phyloP scores from a whole-genome alignment of 805 yeast genomes.

The Phaffomyces thermotolerans region DNA sequence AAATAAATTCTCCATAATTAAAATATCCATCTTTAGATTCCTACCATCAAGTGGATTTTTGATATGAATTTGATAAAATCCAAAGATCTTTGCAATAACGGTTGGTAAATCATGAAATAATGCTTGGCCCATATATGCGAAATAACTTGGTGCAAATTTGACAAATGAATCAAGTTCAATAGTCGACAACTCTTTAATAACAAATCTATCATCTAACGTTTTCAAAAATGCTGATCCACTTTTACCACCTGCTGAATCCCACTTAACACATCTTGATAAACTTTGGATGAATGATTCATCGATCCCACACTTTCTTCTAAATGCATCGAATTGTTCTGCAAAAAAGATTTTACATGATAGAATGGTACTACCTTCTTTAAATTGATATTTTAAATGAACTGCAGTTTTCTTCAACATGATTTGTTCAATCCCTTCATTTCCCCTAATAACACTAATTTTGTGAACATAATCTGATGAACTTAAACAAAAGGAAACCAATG shows the following conservation, averaged over 20 bases:
- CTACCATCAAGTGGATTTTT: conserved; percentile 71
- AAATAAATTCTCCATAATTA: conserved; percentile 93
- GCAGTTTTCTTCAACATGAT: conserved; percentile 78
- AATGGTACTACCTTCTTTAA: conserved; percentile 74
- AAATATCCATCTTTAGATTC: conserved; percentile 76
- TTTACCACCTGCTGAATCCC: conserved; percentile 96
- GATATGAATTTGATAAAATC: conserved; percentile 90
- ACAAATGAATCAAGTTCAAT: conserved; percentile 90
- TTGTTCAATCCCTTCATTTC: conserved; percentile 39
- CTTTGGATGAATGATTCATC: conserved; percentile 77
- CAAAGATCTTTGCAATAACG: conserved; percentile 89
- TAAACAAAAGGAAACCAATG: conserved; percentile 86
- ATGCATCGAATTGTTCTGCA: conserved; percentile 95
- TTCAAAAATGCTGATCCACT: conserved; percentile 92
- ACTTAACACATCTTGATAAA: conserved; percentile 84
- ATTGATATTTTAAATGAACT: conserved; percentile 86
- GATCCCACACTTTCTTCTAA: conserved; percentile 76
- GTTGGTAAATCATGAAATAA: conserved; percentile 93
- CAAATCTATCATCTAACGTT: conserved; percentile 83
- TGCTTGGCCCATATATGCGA: conserved; percentile 92
- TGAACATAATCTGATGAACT: conserved; percentile 76
- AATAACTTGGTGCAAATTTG: conserved; percentile 92
- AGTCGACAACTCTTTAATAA: conserved; percentile 82
- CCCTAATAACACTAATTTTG: conserved; percentile 36
- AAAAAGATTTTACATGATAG: conserved; percentile 91